Percentiles rank a stretch among this genome's conserved stretches.
Evolutionary conservation across 1,284 basidiomycete genomes (phyloP).

Genomic region (Fomitopsis pinicola): DNA sequence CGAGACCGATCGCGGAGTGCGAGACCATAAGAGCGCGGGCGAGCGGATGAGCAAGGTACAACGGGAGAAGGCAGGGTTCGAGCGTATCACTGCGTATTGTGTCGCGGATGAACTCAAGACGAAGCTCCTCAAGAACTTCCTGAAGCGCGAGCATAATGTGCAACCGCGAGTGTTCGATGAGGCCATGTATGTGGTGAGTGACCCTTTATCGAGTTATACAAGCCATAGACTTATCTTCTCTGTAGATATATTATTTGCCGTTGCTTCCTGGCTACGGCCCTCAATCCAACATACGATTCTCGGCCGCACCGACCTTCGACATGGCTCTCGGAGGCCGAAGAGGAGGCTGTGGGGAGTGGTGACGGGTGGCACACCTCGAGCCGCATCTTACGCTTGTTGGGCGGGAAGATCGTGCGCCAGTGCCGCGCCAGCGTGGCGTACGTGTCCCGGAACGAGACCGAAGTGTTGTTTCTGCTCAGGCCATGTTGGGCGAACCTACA

Average conservation of each 20-base stretch:
- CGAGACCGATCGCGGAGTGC: conserved; percentile 60
- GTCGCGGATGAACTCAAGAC: conserved; percentile 80
- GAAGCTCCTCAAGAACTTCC: conserved; percentile 76
- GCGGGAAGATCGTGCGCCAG: neutral
- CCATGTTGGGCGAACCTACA: neutral
- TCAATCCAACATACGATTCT: conserved; percentile 80
- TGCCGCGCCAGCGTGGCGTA: neutral
- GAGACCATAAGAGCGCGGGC: conserved; percentile 72
- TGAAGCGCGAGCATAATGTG: conserved; percentile 93
- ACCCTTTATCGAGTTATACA: neutral
- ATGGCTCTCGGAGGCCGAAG: conserved; percentile 82
- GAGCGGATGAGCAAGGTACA: conserved; percentile 81
- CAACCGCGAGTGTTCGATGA: conserved; percentile 89
- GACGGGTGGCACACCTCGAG: neutral
- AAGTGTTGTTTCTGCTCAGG: neutral
- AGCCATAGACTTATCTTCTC: conserved; percentile 3
- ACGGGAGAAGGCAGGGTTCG: conserved; percentile 70
- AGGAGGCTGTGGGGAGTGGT: neutral
- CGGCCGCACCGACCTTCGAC: conserved; percentile 60
- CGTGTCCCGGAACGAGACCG: neutral
- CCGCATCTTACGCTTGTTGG: neutral
- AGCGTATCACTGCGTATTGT: conserved; percentile 83
- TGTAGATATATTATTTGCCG: conserved; percentile 88
- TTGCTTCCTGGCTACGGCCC: conserved; percentile 89
- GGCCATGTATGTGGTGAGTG: conserved; percentile 83